A percentile compares a stretch with the other conserved stretches of the same genome.
These are phyloP conservation scores for Pythium vanterpoolii DNA, from an alignment of 352 stramenopile genomes.

Conservation along the genomic window DNA sequence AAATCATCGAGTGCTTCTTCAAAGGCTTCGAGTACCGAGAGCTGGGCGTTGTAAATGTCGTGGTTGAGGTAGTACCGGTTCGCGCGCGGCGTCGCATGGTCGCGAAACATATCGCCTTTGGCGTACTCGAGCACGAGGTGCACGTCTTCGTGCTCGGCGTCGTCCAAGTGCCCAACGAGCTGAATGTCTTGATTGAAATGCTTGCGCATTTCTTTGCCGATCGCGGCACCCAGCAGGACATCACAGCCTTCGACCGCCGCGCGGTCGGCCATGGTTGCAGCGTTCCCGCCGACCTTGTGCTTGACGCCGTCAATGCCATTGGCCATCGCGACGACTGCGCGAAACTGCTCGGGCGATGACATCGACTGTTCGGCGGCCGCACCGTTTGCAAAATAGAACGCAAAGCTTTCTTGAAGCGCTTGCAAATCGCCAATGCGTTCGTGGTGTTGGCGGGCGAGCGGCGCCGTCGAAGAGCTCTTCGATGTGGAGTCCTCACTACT, in stretches of 20 bases:
- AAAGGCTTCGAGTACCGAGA: constrained; percentile 81
- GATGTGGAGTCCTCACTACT: constrained; percentile 31
- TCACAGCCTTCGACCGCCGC: constrained; percentile 62
- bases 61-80: constrained; percentile 87
- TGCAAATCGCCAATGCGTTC: constrained; percentile 64
- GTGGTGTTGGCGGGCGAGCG: constrained; percentile 52
- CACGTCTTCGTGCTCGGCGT: constrained; percentile 66
- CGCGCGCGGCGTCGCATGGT: constrained; percentile 58
- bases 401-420: constrained; percentile 76
- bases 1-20: constrained; percentile 56
- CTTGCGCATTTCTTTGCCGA: constrained; percentile 72
- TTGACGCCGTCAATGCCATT: constrained; percentile 55
- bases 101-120: constrained; percentile 59
- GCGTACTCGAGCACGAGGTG: constrained; percentile 79
- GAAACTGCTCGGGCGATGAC: constrained; percentile 71
- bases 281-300: constrained; percentile 73
- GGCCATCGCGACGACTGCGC: constrained; percentile 62
- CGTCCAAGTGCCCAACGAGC: constrained; percentile 59
- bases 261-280: constrained; percentile 74
- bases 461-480: constrained; percentile 32
- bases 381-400: constrained; percentile 78
- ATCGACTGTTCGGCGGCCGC: constrained; percentile 83
- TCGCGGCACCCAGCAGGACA: constrained; percentile 69
- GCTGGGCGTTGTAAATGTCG: constrained; percentile 77
- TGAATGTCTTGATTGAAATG: constrained; percentile 64